Evolutionary conservation across 768 basidiomycete genomes (phyloP), one percentile per base, ranked within the genome.

Genomic region (Leccinum incarnatum): DNA sequence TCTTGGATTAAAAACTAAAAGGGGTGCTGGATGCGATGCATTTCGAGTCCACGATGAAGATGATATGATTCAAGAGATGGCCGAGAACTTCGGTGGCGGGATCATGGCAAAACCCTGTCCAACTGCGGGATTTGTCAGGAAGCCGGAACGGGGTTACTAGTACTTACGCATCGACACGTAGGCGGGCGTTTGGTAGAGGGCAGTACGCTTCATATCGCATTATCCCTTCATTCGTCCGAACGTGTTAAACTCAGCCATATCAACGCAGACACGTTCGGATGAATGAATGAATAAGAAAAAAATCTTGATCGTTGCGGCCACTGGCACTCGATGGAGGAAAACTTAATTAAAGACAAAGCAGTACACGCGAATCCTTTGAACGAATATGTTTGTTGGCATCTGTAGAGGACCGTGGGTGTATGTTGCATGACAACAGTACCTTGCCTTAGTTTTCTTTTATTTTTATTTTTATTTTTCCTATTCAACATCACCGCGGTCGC

Each of bases 361-460:
- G 9, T 32, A 21, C 23, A 17, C 11, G 52, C 51, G 19, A 48
- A 36, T 40, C 60, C 5, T 40, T 27, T 30, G 12, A 25, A 23
- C 6, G 14, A 8, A 15, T 37, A 29, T 37, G n/a, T 54, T 46
- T 54, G 40, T 64, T 60, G 57, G 57, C 65, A 60, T 30, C 61
- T 54, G 30, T 37, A 32, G 45, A 42, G 50, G 25, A 34, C n/a
- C 27, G 21, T 25, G 45, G 23, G 42, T 54, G 29, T 25, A 29
- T 29, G 51, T 51, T 23, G 51, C 65, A 56, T 67, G 55, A 56
- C 65, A 37, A 66, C 56, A 23, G 65, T 60, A 21, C 51, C 60
- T 61, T 42, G 37, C 17, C 29, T 30, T 30, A 5, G 8, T 42
- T 42, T 40, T 40, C 0, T 10, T 17, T 42, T 42, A 0, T n/a